Percentiles rank a stretch among this genome's conserved stretches.
phyloP scores from a whole-genome alignment of 192 early-diverging fungal species.

The Podila minutissima region DNA sequence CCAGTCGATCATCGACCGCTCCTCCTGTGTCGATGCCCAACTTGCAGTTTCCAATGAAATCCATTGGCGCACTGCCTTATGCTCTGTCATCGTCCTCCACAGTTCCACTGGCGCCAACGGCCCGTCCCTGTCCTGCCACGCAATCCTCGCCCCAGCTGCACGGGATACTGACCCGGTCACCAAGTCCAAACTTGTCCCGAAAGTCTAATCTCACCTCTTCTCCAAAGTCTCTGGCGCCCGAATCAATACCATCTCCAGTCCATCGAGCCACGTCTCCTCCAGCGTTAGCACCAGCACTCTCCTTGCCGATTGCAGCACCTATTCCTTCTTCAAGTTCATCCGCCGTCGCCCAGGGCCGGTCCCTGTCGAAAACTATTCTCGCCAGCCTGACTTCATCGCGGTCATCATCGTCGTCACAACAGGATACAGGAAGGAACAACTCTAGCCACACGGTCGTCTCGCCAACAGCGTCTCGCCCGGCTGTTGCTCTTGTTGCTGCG shows the following conservation, averaged over 20 bases:
- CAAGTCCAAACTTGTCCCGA: slow-evolving; percentile 16
- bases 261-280: not conserved
- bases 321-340: not conserved
- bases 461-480: not conserved
- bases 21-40: not conserved
- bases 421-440: not conserved
- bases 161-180: slow-evolving; percentile 20
- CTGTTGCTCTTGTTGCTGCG: no score
- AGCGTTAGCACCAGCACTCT: not conserved
- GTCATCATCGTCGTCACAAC: not conserved
- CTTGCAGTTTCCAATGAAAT: not conserved
- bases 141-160: slow-evolving; percentile 21
- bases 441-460: not conserved
- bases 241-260: no score
- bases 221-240: no score
- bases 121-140: not conserved
- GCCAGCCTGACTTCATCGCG: not conserved
- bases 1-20: not conserved
- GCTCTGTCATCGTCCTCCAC: slow-evolving; percentile 6
- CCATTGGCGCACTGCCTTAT: not conserved
- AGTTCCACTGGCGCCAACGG: no score
- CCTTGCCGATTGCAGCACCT: not conserved
- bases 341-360: not conserved
- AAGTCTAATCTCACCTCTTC: slow-evolving; percentile 1
- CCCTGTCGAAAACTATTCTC: slow-evolving; percentile 2